A percentile compares a stretch with the other conserved stretches of the same genome.
Evolutionary conservation across 2,329 filamentous ascomycete genomes (phyloP).

Genomic region (Pezicula carpinea): DNA sequence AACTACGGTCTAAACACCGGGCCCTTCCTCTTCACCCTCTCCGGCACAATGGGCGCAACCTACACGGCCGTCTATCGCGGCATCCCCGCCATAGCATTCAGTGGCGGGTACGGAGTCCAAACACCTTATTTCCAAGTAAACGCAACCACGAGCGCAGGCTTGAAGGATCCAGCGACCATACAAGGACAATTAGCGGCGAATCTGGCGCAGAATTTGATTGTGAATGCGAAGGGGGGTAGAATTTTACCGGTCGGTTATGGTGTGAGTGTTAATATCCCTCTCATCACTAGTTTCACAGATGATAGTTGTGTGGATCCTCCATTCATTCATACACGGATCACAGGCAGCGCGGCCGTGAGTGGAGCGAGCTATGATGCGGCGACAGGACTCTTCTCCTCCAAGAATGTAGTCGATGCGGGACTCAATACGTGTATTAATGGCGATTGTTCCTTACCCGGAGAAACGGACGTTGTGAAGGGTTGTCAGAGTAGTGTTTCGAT

Average conservation of each 20-base stretch:
- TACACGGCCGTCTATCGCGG: slow-evolving; percentile 44
- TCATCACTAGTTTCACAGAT: slow-evolving; percentile 31
- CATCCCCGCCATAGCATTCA: slow-evolving; percentile 46
- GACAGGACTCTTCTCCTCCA: slow-evolving; percentile 37
- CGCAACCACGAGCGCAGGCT: slow-evolving; percentile 26
- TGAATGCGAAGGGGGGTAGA: slow-evolving; percentile 25
- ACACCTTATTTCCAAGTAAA: slow-evolving; percentile 41
- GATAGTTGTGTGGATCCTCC: slow-evolving; percentile 34
- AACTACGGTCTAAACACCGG: slow-evolving; percentile 52
- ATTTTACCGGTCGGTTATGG: slow-evolving; percentile 44
- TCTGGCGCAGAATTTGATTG: slow-evolving; percentile 40
- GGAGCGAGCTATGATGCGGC: slow-evolving; percentile 38
- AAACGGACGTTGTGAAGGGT: neutral
- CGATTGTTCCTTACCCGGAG: neutral
- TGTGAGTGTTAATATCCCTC: slow-evolving; percentile 45
- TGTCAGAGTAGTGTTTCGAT: neutral
- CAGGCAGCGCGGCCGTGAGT: slow-evolving; percentile 42
- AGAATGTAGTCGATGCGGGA: slow-evolving; percentile 33
- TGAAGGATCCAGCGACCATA: slow-evolving; percentile 37
- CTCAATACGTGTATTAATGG: slow-evolving; percentile 24
- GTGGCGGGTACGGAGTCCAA: slow-evolving; percentile 37
- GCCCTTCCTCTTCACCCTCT: slow-evolving; percentile 47
- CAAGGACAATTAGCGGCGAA: slow-evolving; percentile 37
- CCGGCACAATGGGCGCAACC: slow-evolving; percentile 45
- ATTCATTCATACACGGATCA: slow-evolving; percentile 43